phyloP scores from a whole-genome alignment of 495 filamentous ascomycete genomes.

The Ramalina peruviana region DNA sequence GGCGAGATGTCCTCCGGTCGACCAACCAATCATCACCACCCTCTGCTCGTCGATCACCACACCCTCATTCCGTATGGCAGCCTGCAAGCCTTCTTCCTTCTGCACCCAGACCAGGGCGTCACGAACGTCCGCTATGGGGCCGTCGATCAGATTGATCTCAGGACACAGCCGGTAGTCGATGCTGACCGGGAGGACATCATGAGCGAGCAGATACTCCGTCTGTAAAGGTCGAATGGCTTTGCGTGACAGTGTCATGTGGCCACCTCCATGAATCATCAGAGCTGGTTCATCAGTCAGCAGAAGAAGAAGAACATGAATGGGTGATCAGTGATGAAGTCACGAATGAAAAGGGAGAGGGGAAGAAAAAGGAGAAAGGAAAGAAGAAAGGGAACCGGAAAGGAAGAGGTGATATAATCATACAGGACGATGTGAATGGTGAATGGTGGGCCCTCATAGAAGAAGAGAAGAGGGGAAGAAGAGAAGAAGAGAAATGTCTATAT shows the following conservation, averaged over 20 bases:
- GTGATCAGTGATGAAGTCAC: no score
- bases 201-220: constrained; percentile 23
- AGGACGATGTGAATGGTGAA: neutral
- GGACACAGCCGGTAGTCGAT: constrained; percentile 45
- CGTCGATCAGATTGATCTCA: constrained; percentile 31
- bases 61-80: constrained; percentile 26
- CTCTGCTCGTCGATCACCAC: constrained; percentile 25
- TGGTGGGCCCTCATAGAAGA: neutral
- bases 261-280: constrained; percentile 38
- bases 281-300: constrained; percentile 16
- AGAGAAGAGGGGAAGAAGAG: no score
- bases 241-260: constrained; percentile 33
- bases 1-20: constrained; percentile 36
- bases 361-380: neutral
- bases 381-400: neutral
- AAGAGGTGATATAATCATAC: neutral
- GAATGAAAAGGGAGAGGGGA: no score
- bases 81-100: constrained; percentile 23
- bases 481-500: neutral
- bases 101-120: constrained; percentile 33
- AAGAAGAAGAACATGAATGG: no score
- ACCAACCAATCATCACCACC: constrained; percentile 43
- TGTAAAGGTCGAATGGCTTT: constrained; percentile 33
- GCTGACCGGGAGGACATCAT: constrained; percentile 37
- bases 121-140: constrained; percentile 36